Base-by-base conservation (phyloP, 306 rosid species). In the Acacia confusa region DNA sequence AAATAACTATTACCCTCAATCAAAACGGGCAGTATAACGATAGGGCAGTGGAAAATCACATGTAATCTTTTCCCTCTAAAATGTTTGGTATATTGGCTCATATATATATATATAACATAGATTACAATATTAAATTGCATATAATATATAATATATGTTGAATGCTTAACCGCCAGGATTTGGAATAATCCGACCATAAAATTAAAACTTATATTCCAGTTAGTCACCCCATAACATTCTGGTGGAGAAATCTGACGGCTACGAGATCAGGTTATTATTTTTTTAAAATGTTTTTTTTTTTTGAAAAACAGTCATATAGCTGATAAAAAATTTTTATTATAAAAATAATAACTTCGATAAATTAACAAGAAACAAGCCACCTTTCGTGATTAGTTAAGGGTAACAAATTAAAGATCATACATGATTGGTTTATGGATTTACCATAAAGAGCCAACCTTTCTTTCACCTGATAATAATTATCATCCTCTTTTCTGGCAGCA, bases 371-470 rank as follows among this genome's bases (percentile, higher is more conserved):
- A 50, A 19, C 2, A 50, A 5, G 22, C 22, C 3, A 19, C 57
- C n/a, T 50, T 50, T 17, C 22, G 25, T 55, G 7, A 55, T 22
- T 70, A 43, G 44, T 44, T 24, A 44, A 24, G 36, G 22, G 25
- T 44, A 43, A 43, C 12, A 70, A n/a, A n/a, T n/a, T n/a, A n/a
- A 14, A 9, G 36, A 22, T 13, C 34, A 12, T 43, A n/a, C 7
- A 45, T 71, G 58, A 71, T 71, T 71, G 58, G 40, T 28, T 72
- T 17, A 48, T 72, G 76, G 43, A 72, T 47, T 70, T 43, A 16
- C 13, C 13, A 43, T 15, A 0, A 71, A 45, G 60, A 22, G 77
- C 1, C 40, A 25, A 47, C 76, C 28, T 74, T 32, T 52, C 30
- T 9, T 74, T 69, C 32, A 22, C 50, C 45, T 34, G 48, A 34